Conservation (phyloP, 768 basidiomycete genomes). For the Tephrocybe sp. region DNA sequence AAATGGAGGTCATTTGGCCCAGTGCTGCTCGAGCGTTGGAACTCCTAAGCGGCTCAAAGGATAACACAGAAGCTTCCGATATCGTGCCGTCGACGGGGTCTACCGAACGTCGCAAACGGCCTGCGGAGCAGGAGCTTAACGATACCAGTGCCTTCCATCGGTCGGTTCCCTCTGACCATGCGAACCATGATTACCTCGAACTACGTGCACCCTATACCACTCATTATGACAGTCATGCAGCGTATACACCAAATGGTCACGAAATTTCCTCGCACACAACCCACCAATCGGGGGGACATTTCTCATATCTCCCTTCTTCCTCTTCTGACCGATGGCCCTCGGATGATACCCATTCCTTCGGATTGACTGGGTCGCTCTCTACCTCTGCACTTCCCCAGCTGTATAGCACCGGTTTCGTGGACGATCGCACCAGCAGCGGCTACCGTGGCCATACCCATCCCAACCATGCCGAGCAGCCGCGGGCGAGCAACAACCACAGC, state of each 20-base stretch:
- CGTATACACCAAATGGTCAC: conserved; percentile 10
- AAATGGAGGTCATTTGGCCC: conserved; percentile 74
- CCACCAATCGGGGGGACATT: neutral
- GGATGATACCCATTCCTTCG: conserved; percentile 21
- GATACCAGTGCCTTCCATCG: conserved; percentile 18
- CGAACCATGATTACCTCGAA: conserved; percentile 14
- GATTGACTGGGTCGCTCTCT: conserved; percentile 49
- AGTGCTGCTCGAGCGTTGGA: conserved; percentile 72
- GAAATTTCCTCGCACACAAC: conserved; percentile 6
- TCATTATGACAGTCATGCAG: conserved; percentile 9
- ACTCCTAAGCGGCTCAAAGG: conserved; percentile 65
- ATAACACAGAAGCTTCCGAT: conserved; percentile 25
- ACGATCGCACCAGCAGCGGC: conserved; percentile 32
- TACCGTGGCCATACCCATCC: conserved; percentile 2
- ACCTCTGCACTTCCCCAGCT: conserved; percentile 73
- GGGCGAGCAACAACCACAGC: conserved; percentile 10
- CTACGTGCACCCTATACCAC: conserved; percentile 17
- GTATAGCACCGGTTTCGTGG: conserved; percentile 70
- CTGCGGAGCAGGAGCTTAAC: conserved; percentile 49
- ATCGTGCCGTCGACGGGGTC: conserved; percentile 19
- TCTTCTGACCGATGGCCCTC: conserved; percentile 44
- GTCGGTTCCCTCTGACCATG: neutral
- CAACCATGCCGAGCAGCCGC: conserved; percentile 13
- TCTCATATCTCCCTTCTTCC: neutral
- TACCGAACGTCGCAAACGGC: conserved; percentile 52